Evolutionary conservation across 2,329 filamentous ascomycete genomes (phyloP).

Genomic region (Colletotrichum abscissum): DNA sequence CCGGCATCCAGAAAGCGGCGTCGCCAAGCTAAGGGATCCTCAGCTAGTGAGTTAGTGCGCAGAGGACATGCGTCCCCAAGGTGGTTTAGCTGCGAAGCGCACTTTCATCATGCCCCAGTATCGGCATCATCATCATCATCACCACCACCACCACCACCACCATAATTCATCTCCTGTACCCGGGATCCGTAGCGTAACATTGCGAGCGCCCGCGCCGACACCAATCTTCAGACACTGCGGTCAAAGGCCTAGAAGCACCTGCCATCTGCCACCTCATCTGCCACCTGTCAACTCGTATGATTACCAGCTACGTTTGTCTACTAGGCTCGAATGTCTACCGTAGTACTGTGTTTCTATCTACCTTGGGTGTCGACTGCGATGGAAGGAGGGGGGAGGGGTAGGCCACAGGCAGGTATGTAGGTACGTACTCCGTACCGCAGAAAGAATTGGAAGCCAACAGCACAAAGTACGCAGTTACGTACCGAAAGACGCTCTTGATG

Average conservation of each 20-base stretch:
- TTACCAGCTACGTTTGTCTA: neutral
- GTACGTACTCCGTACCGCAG: neutral
- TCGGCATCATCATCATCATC: neutral
- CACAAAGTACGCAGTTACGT: neutral
- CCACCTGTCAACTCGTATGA: neutral
- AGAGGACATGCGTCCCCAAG: neutral
- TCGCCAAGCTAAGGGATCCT: conserved; percentile 26
- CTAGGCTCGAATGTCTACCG: neutral
- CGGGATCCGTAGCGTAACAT: conserved; percentile 3
- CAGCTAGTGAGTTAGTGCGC: conserved; percentile 2
- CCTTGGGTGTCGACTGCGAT: too few relatives aligned
- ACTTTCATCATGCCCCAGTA: neutral
- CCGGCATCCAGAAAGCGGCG: conserved; percentile 28
- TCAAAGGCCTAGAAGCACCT: neutral
- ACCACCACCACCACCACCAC: neutral
- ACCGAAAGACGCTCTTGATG: too few relatives aligned
- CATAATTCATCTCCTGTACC: neutral
- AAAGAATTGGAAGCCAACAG: neutral
- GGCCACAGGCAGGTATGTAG: too few relatives aligned
- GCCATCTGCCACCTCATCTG: conserved; percentile 9
- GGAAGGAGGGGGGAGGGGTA: neutral
- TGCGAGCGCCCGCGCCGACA: conserved; percentile 1
- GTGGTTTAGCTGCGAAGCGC: neutral
- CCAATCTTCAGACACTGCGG: neutral
- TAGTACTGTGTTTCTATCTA: too few relatives aligned